Percentiles rank a stretch among this genome's conserved stretches.
Evolutionary conservation across 805 yeast species (phyloP).

Genomic region (Saccharomycopsis schoenii): DNA sequence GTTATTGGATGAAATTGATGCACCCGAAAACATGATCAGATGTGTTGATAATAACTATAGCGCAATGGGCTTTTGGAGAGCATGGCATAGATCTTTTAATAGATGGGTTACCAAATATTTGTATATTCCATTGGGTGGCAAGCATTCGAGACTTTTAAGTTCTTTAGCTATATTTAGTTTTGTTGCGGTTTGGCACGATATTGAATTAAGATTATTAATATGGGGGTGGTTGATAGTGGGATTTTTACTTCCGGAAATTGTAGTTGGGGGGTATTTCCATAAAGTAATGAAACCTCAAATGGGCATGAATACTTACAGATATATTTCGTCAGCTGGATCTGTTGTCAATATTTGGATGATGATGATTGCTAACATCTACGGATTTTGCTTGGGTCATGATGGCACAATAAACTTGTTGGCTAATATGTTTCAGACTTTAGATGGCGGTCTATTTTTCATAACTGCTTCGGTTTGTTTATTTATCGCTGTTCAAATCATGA

Average conservation of each 20-base stretch:
- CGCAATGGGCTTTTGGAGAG: slow-evolving; percentile 94
- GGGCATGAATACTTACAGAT: slow-evolving; percentile 47
- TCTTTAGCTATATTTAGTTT: slow-evolving; percentile 83
- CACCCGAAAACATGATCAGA: slow-evolving; percentile 96
- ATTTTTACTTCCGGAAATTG: slow-evolving; percentile 78
- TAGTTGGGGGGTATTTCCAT: slow-evolving; percentile 37
- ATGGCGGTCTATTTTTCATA: slow-evolving; percentile 56
- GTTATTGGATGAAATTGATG: slow-evolving; percentile 82
- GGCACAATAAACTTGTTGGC: slow-evolving; percentile 60
- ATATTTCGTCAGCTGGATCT: slow-evolving; percentile 78
- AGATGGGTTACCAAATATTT: slow-evolving; percentile 84
- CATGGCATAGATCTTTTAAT: slow-evolving; percentile 95
- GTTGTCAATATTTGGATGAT: slow-evolving; percentile 90
- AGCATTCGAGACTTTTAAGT: slow-evolving; percentile 58
- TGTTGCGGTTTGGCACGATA: slow-evolving; percentile 98
- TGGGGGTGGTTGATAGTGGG: slow-evolving; percentile 97
- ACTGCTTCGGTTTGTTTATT: slow-evolving; percentile 58
- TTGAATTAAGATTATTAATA: slow-evolving; percentile 69
- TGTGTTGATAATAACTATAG: slow-evolving; percentile 93
- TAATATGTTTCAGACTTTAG: slow-evolving; percentile 62
- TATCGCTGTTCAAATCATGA: slow-evolving; percentile 88
- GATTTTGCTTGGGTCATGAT: slow-evolving; percentile 87
- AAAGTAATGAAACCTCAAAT: slow-evolving; percentile 14
- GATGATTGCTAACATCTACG: slow-evolving; percentile 94
- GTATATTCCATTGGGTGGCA: slow-evolving; percentile 87